These are phyloP conservation scores for Capsicum pubescens DNA, from an alignment of 257 asterid species.

Conservation along the genomic window DNA sequence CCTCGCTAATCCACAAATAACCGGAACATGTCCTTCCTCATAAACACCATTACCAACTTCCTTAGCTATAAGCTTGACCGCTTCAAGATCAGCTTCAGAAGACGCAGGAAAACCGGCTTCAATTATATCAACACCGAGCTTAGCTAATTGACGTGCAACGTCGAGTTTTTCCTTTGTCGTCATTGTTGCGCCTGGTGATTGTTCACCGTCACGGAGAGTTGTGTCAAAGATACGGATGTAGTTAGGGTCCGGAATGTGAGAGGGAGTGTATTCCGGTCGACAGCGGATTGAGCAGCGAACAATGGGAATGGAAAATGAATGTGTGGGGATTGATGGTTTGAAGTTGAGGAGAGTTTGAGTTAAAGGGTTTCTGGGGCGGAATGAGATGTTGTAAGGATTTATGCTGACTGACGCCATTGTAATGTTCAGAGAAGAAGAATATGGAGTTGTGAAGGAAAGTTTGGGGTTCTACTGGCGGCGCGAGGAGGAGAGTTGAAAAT, in stretches of 20 bases:
- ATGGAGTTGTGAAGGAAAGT: background rate
- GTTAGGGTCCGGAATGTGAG: slow-evolving; percentile 78
- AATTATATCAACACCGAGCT: slow-evolving; percentile 89
- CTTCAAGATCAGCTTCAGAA: slow-evolving; percentile 87
- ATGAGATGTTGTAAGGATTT: slow-evolving; percentile 21
- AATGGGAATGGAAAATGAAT: background rate
- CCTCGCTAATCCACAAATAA: slow-evolving; percentile 90
- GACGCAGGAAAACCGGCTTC: slow-evolving; percentile 99
- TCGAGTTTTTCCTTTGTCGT: slow-evolving; percentile 89
- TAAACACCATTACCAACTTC: slow-evolving; percentile 68
- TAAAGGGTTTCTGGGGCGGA: slow-evolving; percentile 5
- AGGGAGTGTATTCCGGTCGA: slow-evolving; percentile 74
- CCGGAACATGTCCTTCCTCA: slow-evolving; percentile 67
- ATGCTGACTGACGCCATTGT: slow-evolving; percentile 26
- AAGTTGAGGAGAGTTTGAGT: background rate
- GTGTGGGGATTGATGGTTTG: background rate
- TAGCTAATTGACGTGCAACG: slow-evolving; percentile 82
- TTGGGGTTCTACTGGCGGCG: slow-evolving; percentile 16
- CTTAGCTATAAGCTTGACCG: slow-evolving; percentile 73
- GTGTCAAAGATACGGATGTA: slow-evolving; percentile 93
- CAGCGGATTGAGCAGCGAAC: background rate
- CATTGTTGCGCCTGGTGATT: slow-evolving; percentile 99
- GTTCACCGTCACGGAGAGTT: slow-evolving; percentile 97
- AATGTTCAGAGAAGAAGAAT: background rate
- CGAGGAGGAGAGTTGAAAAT: background rate